Base-by-base conservation (phyloP, 192 early-diverging fungal species). In the Coemansia sp. region DNA sequence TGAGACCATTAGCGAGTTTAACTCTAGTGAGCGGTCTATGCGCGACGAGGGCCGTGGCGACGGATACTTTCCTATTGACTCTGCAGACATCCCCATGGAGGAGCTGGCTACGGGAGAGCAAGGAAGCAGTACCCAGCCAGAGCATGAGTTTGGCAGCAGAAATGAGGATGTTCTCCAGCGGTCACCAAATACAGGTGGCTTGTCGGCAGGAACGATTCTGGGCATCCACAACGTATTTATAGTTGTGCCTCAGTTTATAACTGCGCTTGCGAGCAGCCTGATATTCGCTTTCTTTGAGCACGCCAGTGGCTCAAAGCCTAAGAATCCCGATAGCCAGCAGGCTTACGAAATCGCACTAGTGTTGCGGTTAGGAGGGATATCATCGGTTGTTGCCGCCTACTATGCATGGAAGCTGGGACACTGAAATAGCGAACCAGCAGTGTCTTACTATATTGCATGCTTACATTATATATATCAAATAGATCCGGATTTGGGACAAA, bases 201-300 rank as follows among this genome's bases (percentile, higher is more conserved):
- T 84, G 10, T 89, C 90, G 9, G 86, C 90, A 0, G 91, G 91
- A 21, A 85, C 93, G 45, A 86, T 95, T 10, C 79, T 97, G 39
- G 97, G 95, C 2, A 92, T 97, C 23, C 94, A 96, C 78, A 99
- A 99, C 71, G 90, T 97, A 70, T 96, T 93, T 70, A 90, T 96
- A 57, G 93, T 95, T 5, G 66, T 95, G 43, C 97, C 97, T 10
- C 97, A 99, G 74, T 94, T 99, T 71, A 74, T 89, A 3, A 88
- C 89, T n/a, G 91, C 92, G 9, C 71, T 94, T 42, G 75, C 93
- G 21, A 88, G 88, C 64, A 86, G 89, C 70, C 71, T 90, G 5
- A 65, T 93, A 21, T 90, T 95, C 74, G 86, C 83, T 55, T 23
- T 90, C 11, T 83, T 94, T 53, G 91, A 91, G 53, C 60, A 63